phyloP scores from a whole-genome alignment of 208 protist species.

The Acanthamoeba triangularis region DNA sequence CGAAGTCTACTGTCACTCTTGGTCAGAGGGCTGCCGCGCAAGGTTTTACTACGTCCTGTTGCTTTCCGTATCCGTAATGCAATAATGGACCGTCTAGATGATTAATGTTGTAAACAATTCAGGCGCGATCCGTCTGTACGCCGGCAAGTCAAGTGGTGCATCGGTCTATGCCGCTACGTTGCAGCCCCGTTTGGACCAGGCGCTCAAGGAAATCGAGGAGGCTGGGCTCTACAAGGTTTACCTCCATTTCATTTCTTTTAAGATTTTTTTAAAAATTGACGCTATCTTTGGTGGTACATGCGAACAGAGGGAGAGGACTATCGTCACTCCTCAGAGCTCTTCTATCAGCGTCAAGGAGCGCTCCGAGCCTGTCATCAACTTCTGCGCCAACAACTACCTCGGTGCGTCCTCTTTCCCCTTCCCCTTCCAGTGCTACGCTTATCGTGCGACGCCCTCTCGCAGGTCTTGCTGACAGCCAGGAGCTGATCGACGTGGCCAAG shows the following conservation, averaged over 20 bases:
- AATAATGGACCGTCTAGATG: not conserved
- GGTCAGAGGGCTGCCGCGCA: not conserved
- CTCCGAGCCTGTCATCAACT: slow-evolving; percentile 91
- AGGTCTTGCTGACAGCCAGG: slow-evolving; percentile 83
- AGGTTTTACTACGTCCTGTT: not conserved
- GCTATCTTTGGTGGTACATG: not conserved
- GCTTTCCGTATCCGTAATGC: not conserved
- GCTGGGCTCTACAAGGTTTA: slow-evolving; percentile 56
- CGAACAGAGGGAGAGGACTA: slow-evolving; percentile 90
- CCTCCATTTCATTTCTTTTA: not conserved
- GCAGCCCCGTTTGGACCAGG: not conserved
- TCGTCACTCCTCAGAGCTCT: slow-evolving; percentile 90
- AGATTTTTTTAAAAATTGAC: not conserved
- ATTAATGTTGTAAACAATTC: not conserved
- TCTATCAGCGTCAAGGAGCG: slow-evolving; percentile 86
- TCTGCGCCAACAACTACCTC: slow-evolving; percentile 96
- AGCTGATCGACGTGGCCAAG: slow-evolving; percentile 92
- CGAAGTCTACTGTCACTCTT: not conserved
- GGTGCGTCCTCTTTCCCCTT: slow-evolving; percentile 77
- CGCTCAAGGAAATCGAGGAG: slow-evolving; percentile 33
- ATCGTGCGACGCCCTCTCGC: not conserved
- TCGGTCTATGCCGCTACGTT: slow-evolving; percentile 32
- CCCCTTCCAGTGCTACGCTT: not conserved
- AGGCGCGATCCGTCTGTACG: not conserved
- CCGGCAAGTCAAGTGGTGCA: not conserved